Evolutionary conservation across 768 basidiomycete species (phyloP).

Genomic region (Tylopilus rubrobrunneus): DNA sequence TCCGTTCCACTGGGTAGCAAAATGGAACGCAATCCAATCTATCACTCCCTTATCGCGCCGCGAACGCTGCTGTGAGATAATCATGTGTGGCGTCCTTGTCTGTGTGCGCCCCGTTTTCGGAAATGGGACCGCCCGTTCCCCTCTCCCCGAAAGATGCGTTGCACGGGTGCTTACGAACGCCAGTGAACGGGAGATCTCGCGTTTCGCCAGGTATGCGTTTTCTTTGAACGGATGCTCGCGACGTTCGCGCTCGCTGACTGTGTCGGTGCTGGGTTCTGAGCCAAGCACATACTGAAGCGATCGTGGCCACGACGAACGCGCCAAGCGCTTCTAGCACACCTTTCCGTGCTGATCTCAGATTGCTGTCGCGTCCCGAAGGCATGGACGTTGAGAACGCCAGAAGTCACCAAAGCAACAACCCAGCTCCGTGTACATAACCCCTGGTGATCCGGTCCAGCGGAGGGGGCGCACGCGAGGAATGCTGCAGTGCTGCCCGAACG

Average conservation of each 20-base stretch:
- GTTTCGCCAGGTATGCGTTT: constrained; percentile 1
- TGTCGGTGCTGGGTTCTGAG: background rate
- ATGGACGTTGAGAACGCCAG: constrained; percentile 3
- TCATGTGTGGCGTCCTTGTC: constrained; percentile 1
- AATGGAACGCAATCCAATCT: constrained; percentile 8
- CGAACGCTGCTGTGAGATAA: constrained; percentile 14
- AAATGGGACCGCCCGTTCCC: constrained; percentile 13
- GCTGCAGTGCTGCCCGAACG: too few relatives aligned
- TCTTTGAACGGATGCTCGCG: constrained; percentile 2
- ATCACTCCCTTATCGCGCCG: constrained; percentile 10
- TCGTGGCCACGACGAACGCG: background rate
- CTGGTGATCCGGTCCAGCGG: constrained; percentile 20
- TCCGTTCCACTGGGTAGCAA: constrained; percentile 10
- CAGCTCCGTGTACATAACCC: constrained; percentile 8
- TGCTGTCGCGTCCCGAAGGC: constrained; percentile 3
- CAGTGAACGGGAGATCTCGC: constrained; percentile 7
- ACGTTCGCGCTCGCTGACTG: background rate
- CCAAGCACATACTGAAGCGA: background rate
- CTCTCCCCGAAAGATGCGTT: constrained; percentile 2
- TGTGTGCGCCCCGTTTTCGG: constrained; percentile 10
- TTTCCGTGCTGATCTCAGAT: constrained; percentile 20
- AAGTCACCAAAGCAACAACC: constrained; percentile 14
- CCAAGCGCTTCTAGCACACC: background rate
- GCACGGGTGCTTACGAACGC: constrained; percentile 11
- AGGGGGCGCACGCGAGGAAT: background rate